A percentile compares a stretch with the other conserved stretches of the same genome.
Conservation (phyloP, 2,329 filamentous ascomycete species). For the Fusarium nelsonii region DNA sequence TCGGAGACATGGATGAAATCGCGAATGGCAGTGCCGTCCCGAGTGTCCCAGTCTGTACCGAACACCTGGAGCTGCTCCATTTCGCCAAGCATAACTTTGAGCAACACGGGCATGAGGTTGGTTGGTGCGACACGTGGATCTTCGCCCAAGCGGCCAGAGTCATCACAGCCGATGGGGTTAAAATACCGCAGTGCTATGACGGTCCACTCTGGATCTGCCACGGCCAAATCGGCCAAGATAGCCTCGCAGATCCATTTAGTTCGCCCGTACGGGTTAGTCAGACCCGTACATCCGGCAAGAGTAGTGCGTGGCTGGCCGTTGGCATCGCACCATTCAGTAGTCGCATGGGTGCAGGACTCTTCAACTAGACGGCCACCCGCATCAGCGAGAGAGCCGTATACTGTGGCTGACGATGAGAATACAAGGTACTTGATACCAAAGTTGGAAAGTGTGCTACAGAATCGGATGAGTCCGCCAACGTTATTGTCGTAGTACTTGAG, state of each 20-base stretch:
- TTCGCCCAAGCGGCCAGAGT: conserved; percentile 73
- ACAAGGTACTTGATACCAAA: conserved; percentile 71
- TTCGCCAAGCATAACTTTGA: conserved; percentile 67
- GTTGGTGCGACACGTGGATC: conserved; percentile 59
- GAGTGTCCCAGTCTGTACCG: conserved; percentile 73
- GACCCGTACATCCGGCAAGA: background rate
- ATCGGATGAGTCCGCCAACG: conserved; percentile 68
- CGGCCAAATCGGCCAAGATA: conserved; percentile 71
- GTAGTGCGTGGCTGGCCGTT: background rate
- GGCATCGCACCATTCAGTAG: conserved; percentile 54
- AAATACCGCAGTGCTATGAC: conserved; percentile 75
- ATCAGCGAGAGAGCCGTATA: conserved; percentile 70
- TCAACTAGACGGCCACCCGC: conserved; percentile 50
- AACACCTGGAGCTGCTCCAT: conserved; percentile 58
- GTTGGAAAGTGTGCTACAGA: conserved; percentile 60
- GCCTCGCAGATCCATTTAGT: conserved; percentile 77
- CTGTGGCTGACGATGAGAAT: conserved; percentile 76
- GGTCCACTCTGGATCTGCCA: conserved; percentile 70
- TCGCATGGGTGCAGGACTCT: conserved; percentile 57
- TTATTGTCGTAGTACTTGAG: conserved; percentile 77
- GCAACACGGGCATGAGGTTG: conserved; percentile 5
- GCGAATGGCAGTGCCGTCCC: conserved; percentile 73
- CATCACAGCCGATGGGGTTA: conserved; percentile 75
- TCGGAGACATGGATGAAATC: conserved; percentile 78
- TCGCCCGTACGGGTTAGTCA: conserved; percentile 65